phyloP scores from a whole-genome alignment of 2,329 filamentous ascomycete genomes.

The Fusarium irregulare region DNA sequence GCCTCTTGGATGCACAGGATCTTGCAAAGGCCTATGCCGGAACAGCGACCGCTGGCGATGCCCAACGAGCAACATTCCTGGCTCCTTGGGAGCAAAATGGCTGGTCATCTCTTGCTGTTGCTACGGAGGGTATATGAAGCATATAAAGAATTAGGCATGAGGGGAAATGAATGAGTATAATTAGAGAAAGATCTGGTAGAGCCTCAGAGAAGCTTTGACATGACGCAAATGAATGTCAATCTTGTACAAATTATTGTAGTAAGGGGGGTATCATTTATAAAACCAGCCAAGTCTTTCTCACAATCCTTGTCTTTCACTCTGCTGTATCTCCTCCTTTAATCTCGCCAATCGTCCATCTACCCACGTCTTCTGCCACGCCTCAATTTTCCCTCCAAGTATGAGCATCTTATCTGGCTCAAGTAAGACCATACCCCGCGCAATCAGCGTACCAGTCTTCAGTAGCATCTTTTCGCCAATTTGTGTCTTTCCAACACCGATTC shows the following conservation, averaged over 20 bases:
- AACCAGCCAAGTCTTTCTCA: constrained; percentile 1
- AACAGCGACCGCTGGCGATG: constrained; percentile 76
- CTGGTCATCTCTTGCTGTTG: constrained; percentile 68
- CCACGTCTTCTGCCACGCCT: constrained; percentile 84
- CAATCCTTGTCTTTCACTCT: constrained; percentile 36
- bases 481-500: constrained; percentile 72
- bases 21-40: constrained; percentile 79
- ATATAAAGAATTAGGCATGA: not conserved
- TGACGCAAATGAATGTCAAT: not conserved
- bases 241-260: not conserved
- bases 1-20: constrained; percentile 74
- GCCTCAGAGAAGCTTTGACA: not conserved
- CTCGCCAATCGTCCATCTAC: constrained; percentile 74
- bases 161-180: not conserved
- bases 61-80: constrained; percentile 80
- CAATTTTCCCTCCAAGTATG: constrained; percentile 90
- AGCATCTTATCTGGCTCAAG: constrained; percentile 75
- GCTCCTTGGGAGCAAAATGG: constrained; percentile 80
- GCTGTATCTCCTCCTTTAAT: constrained; percentile 70
- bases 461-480: constrained; percentile 86
- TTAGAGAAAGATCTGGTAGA: not conserved
- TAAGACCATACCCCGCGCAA: constrained; percentile 82
- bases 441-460: constrained; percentile 70
- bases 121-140: constrained; percentile 42
- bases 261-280: constrained; percentile 39